These are phyloP conservation scores for Coemansia sp. DNA, from an alignment of 192 early-diverging fungal species.

Conservation along the genomic window DNA sequence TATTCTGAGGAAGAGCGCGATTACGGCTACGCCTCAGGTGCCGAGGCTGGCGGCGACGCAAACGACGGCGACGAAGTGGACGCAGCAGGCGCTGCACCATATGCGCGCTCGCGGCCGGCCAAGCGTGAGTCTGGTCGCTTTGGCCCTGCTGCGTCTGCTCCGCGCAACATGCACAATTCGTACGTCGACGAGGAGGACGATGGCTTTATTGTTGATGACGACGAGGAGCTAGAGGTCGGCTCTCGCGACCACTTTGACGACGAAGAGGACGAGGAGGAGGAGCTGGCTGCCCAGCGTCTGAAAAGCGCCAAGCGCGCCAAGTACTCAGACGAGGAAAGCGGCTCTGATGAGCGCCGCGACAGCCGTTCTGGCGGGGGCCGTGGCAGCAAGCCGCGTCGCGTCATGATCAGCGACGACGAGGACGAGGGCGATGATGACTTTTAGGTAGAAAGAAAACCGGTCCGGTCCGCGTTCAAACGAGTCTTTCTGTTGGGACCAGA, in stretches of 20 bases:
- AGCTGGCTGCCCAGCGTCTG: conserved; percentile 28
- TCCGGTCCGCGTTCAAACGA: too few relatives aligned
- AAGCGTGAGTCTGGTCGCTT: conserved; percentile 12
- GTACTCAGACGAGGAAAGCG: conserved; percentile 20
- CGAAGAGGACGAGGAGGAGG: conserved; percentile 46
- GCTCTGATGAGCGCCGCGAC: conserved; percentile 5
- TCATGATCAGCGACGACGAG: conserved; percentile 36
- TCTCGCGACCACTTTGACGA: conserved; percentile 49
- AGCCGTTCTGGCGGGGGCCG: conserved; percentile 7
- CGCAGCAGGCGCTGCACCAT: background rate
- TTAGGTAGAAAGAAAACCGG: too few relatives aligned
- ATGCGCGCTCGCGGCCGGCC: conserved; percentile 11
- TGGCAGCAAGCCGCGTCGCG: conserved; percentile 32
- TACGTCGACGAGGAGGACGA: conserved; percentile 47
- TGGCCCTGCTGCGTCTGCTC: background rate
- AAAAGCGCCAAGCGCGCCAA: conserved; percentile 26
- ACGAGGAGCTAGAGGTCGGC: conserved; percentile 47
- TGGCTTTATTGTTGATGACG: conserved; percentile 50
- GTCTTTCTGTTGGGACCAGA: background rate
- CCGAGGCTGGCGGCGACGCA: conserved; percentile 15
- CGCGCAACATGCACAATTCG: conserved; percentile 11
- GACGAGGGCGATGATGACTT: conserved; percentile 27
- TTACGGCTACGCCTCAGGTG: background rate
- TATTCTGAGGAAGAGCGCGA: conserved; percentile 33
- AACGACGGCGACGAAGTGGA: conserved; percentile 6